phyloP scores from a whole-genome alignment of 2,329 filamentous ascomycete species.

The Colletotrichum tofieldiae region DNA sequence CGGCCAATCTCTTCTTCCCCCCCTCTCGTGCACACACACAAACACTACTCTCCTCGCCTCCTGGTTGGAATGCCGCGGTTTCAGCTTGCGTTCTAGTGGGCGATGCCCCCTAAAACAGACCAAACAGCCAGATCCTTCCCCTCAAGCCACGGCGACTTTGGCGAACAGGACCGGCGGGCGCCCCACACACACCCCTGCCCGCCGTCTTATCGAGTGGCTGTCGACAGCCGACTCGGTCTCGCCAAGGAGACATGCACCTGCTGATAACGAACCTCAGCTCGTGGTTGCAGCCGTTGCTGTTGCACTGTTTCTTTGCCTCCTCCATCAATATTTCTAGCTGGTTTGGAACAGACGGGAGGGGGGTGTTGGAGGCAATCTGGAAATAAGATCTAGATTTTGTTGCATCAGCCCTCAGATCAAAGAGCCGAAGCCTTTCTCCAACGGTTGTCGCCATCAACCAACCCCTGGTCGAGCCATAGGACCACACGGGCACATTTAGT shows the following conservation, averaged over 20 bases:
- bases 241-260: not conserved
- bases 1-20: not conserved
- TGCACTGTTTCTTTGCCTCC: not conserved
- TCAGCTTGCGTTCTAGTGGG: slow-evolving; percentile 35
- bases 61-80: slow-evolving; percentile 30
- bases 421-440: not conserved
- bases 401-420: not conserved
- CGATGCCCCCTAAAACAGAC: not conserved
- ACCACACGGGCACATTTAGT: not conserved
- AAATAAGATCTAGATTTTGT: too few relatives aligned
- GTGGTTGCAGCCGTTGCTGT: slow-evolving; percentile 5
- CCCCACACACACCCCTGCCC: not conserved
- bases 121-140: not conserved
- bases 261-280: slow-evolving; percentile 9
- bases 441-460: not conserved
- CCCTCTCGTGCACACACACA: not conserved
- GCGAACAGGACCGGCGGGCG: not conserved
- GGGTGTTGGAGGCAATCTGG: not conserved
- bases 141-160: not conserved
- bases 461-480: not conserved
- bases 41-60: not conserved
- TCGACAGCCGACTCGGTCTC: not conserved
- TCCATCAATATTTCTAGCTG: not conserved
- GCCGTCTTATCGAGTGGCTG: too few relatives aligned
- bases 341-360: not conserved